Conservation (phyloP, 768 basidiomycete genomes). For the Cytidiella melzeri region DNA sequence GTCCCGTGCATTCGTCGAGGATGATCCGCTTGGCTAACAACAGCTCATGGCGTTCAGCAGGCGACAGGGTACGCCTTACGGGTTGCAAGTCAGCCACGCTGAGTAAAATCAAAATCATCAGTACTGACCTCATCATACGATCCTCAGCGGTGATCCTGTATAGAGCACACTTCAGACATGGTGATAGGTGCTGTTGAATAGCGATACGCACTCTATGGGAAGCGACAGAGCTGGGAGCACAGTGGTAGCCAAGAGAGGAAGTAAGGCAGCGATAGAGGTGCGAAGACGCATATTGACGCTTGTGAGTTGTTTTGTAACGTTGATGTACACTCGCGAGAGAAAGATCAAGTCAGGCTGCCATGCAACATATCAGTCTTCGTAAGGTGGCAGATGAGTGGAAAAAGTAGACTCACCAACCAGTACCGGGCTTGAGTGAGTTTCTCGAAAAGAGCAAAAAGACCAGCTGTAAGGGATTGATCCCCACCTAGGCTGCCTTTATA, state of each 20-base stretch:
- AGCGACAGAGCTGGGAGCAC: background rate
- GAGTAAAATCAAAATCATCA: background rate
- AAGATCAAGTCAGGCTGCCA: background rate
- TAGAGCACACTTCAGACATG: background rate
- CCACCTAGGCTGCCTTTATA: too few species aligned
- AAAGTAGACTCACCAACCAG: background rate
- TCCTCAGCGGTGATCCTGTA: background rate
- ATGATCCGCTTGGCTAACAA: background rate
- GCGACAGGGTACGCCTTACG: background rate
- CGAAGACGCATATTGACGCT: background rate
- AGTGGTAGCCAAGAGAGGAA: background rate
- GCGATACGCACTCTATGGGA: background rate
- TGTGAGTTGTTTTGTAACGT: background rate
- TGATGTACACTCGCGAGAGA: background rate
- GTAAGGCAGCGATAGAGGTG: background rate
- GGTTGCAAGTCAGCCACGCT: background rate
- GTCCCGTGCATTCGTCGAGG: background rate
- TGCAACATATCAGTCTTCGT: background rate
- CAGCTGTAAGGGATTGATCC: slow-evolving; percentile 8
- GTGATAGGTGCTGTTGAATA: background rate
- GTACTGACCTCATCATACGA: background rate
- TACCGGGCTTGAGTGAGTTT: background rate
- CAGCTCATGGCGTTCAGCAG: background rate
- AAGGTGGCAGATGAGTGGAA: background rate
- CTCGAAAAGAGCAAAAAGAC: background rate